A percentile compares a stretch with the other conserved stretches of the same genome.
Conservation (phyloP, 495 filamentous ascomycete species). For the Friedmanniomyces simplex region DNA sequence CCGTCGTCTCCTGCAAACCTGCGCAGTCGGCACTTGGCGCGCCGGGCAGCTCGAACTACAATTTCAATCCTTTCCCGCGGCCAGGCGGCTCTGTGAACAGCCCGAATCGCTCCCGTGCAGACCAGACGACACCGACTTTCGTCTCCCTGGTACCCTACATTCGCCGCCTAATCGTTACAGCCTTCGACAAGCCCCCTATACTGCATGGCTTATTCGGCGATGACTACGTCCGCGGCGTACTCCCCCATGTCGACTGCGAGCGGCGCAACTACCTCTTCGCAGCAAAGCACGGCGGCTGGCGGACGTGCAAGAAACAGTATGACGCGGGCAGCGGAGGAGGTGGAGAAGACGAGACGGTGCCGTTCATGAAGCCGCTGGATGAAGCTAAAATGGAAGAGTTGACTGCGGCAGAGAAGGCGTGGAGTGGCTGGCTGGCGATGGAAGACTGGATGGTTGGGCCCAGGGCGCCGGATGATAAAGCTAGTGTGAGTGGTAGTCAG, state of each 20-base stretch:
- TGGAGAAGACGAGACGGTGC: slow-evolving; percentile 57
- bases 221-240: slow-evolving; percentile 71
- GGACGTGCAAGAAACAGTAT: slow-evolving; percentile 77
- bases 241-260: slow-evolving; percentile 77
- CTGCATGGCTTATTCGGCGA: slow-evolving; percentile 94
- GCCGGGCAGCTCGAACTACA: slow-evolving; percentile 10
- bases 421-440: slow-evolving; percentile 85
- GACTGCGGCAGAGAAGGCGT: slow-evolving; percentile 66
- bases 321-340: slow-evolving; percentile 51
- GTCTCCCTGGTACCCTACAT: slow-evolving; percentile 81
- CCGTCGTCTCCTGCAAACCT: slow-evolving; percentile 28
- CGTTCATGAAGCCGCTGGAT: slow-evolving; percentile 73
- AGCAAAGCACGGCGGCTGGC: slow-evolving; percentile 83
- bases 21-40: slow-evolving; percentile 24
- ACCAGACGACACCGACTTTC: slow-evolving; percentile 26
- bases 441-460: slow-evolving; percentile 78
- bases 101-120: slow-evolving; percentile 1
- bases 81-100: slow-evolving; percentile 22
- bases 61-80: slow-evolving; percentile 13
- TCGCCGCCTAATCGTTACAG: slow-evolving; percentile 80
- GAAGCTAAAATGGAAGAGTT: slow-evolving; percentile 70
- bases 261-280: slow-evolving; percentile 91
- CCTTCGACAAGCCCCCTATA: slow-evolving; percentile 74
- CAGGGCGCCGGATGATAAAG: slow-evolving; percentile 6
- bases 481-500: slow-evolving; percentile 1